Conservation (phyloP, 2,329 filamentous ascomycete species). For the Xylaria sp. region DNA sequence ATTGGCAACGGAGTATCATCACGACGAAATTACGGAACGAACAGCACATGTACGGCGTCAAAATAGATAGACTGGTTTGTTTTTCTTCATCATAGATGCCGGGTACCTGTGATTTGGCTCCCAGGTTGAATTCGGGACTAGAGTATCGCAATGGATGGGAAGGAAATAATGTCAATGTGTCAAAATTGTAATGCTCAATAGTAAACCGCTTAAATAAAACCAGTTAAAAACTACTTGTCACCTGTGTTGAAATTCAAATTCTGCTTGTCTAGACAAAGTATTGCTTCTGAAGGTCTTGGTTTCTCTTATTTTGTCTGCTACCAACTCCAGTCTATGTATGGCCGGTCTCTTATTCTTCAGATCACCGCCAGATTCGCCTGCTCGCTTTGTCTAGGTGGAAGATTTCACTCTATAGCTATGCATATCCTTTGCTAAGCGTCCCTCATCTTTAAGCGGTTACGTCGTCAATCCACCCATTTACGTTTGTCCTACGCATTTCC, state of each 20-base stretch:
- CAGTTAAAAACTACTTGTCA: not conserved
- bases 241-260: not conserved
- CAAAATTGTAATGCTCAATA: constrained; percentile 48
- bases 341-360: not conserved
- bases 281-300: not conserved
- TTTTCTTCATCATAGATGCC: constrained; percentile 22
- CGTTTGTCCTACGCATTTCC: not conserved
- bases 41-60: constrained; percentile 29
- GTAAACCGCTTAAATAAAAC: constrained; percentile 30
- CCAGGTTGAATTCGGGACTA: constrained; percentile 1
- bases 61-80: constrained; percentile 21
- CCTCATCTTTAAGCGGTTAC: not conserved
- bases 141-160: constrained; percentile 5
- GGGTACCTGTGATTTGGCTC: not conserved
- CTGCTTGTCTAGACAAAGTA: no score
- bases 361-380: not conserved
- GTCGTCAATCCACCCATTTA: not conserved
- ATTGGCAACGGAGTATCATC: constrained; percentile 12
- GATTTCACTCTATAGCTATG: not conserved
- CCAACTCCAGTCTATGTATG: not conserved
- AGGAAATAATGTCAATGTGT: constrained; percentile 44
- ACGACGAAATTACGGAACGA: constrained; percentile 14
- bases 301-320: not conserved
- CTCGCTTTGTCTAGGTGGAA: constrained; percentile 12
- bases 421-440: not conserved